Conservation (phyloP, 1,139 yeast species). For the Saccharomycopsis hybrid region DNA sequence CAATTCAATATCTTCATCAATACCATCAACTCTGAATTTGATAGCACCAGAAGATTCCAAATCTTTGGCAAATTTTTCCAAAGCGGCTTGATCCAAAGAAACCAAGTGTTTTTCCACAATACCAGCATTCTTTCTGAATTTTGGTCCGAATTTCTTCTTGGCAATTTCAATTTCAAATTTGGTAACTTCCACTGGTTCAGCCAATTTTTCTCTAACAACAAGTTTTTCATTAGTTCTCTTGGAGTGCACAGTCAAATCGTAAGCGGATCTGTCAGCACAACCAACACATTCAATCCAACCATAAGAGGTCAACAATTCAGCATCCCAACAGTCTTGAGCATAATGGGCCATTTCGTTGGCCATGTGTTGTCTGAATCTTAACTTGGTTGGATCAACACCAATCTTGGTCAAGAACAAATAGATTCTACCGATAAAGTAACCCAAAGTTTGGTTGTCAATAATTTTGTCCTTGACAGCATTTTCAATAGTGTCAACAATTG, state of each 20-base stretch:
- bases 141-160: conserved; percentile 96
- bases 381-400: conserved; percentile 78
- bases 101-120: conserved; percentile 76
- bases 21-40: conserved; percentile 51
- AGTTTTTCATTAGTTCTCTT: conserved; percentile 93
- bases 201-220: conserved; percentile 85
- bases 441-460: conserved; percentile 95
- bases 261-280: conserved; percentile 98
- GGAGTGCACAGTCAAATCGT: conserved; percentile 91
- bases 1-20: conserved; percentile 61
- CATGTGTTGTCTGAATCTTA: conserved; percentile 99
- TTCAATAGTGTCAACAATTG: conserved; percentile 64
- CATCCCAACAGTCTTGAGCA: conserved; percentile 99
- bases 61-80: conserved; percentile 69
- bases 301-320: conserved; percentile 89
- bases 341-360: conserved; percentile 99
- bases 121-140: conserved; percentile 95
- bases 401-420: conserved; percentile 76
- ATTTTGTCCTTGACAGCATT: conserved; percentile 83
- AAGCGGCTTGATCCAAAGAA: conserved; percentile 77
- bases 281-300: conserved; percentile 99
- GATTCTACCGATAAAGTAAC: conserved; percentile 93
- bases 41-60: conserved; percentile 60
- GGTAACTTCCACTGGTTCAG: conserved; percentile 78
- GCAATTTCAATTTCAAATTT: conserved; percentile 77